These are phyloP conservation scores for Wickerhamiella azyma DNA, from an alignment of 805 yeast genomes.

Conservation along the genomic window DNA sequence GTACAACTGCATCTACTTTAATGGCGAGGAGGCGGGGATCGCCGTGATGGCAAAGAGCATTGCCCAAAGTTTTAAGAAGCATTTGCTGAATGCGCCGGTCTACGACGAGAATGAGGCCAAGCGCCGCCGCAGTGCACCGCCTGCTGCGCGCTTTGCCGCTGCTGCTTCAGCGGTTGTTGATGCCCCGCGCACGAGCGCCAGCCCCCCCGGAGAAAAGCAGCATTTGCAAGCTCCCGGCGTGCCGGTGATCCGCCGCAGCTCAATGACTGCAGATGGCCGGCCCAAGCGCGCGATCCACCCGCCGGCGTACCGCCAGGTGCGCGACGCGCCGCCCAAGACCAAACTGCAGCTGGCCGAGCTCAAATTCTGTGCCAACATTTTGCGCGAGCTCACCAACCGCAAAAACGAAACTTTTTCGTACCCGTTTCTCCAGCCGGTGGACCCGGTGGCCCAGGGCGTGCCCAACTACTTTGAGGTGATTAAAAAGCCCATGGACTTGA, in stretches of 20 bases:
- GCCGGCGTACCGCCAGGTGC: conserved; percentile 87
- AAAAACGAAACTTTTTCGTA: conserved; percentile 74
- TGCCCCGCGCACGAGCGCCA: conserved; percentile 2
- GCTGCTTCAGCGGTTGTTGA: conserved; percentile 12
- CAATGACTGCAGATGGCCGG: conserved; percentile 51
- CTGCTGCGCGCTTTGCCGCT: conserved; percentile 18
- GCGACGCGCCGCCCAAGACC: conserved; percentile 57
- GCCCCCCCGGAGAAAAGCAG: conserved; percentile 7
- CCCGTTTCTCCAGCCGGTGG: conserved; percentile 90
- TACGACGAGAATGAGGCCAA: conserved; percentile 24
- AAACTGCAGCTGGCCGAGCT: conserved; percentile 85
- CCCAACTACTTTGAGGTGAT: conserved; percentile 81
- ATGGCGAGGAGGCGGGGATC: conserved; percentile 71
- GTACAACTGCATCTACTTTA: conserved; percentile 64
- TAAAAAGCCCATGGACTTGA: conserved; percentile 89
- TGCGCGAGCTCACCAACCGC: conserved; percentile 71
- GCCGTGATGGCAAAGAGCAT: conserved; percentile 85
- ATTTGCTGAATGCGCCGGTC: conserved; percentile 82
- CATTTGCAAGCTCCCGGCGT: conserved; percentile 27
- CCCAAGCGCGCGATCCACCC: conserved; percentile 96
- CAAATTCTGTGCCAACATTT: conserved; percentile 65
- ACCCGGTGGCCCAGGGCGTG: conserved; percentile 83
- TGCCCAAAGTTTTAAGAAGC: conserved; percentile 86
- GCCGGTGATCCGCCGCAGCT: conserved; percentile 61
- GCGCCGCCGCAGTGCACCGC: conserved; percentile 15